A percentile compares a stretch with the other conserved stretches of the same genome.
Evolutionary conservation across 179 eudicot species (phyloP).

Genomic region (Pouteria campechiana): DNA sequence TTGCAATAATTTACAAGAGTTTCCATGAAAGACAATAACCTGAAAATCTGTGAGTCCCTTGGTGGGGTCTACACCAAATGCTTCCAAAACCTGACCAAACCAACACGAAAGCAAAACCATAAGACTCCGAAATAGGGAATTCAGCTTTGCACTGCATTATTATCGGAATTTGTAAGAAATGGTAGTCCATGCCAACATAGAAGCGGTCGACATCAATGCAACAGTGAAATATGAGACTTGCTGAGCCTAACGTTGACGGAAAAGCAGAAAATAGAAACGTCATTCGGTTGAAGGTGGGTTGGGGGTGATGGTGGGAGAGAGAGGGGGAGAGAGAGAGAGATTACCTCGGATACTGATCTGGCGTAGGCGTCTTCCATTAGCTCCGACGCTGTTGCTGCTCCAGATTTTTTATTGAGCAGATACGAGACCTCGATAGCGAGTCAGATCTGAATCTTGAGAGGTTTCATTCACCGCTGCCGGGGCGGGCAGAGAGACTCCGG

Average conservation of each 20-base stretch:
- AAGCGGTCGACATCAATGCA: not conserved
- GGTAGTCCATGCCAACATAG: not conserved
- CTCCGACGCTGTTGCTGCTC: too few species aligned
- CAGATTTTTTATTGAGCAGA: too few species aligned
- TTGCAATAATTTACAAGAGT: too few species aligned
- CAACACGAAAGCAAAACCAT: not conserved
- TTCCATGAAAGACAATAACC: conserved; percentile 34
- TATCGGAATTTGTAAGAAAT: too few species aligned
- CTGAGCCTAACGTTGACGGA: not conserved
- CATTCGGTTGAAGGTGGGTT: not conserved
- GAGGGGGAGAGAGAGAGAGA: not conserved
- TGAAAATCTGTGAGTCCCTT: conserved; percentile 77
- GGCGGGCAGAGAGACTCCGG: too few species aligned
- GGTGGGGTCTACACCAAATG: conserved; percentile 60
- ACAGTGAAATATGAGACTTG: not conserved
- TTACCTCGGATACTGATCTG: conserved; percentile 72
- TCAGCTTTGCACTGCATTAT: too few species aligned
- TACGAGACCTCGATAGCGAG: too few species aligned
- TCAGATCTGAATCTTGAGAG: too few species aligned
- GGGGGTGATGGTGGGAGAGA: not conserved
- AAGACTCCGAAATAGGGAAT: not conserved
- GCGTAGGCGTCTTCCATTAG: conserved; percentile 92
- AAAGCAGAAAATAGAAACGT: not conserved
- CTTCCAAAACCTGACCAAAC: conserved; percentile 54
- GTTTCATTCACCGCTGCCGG: too few species aligned